Base-by-base conservation (phyloP, 169 alveolate species). In the Prorocentrum cordatum region DNA sequence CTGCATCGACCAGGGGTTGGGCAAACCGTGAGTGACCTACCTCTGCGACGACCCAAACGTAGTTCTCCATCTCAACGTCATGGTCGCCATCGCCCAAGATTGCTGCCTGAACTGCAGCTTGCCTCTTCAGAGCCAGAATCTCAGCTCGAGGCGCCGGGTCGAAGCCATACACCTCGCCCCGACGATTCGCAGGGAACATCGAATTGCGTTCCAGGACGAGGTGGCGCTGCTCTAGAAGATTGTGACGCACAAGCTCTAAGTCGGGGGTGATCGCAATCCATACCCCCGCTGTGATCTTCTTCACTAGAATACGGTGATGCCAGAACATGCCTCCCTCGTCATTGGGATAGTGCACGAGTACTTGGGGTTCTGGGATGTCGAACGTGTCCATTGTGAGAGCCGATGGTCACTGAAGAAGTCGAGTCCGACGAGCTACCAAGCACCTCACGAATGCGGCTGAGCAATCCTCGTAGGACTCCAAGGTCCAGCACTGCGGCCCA, bases 251-350 rank as follows among this genome's bases (percentile, higher is more conserved):
- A 24, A 73, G 26, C 22, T 73, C 85, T 1, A 3, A 36, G 35
- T 73, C 85, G 0, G 85, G 85, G 12, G 85, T 73, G 4, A 73
- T 7, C 3, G 38, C 5, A 24, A 73, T 45, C 85, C 85, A 73
- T n/a, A 47, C 54, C n/a, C 68, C 68, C 0, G 38, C 85, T 1
- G 27, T 62, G 2, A 73, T 58, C 2, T 70, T 31, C 14, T 73
- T 67, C 0, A 73, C 36, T 2, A 73, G 24, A 3, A 73, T 6
- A 29, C 85, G 4, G 33, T 73, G 85, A n/a, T 73, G 85, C 85
- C 85, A 73, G 0, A 14, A 2, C 70, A 73, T 26, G 3, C 70
- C 70, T 20, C 10, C n/a, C 5, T 9, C 35, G 31, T 73, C 85
- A 22, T 42, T 26, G 12, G 82, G 82, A 12, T 70, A 70, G 9